Conservation (phyloP, 257 asterid species). For the Misopates orontium region DNA sequence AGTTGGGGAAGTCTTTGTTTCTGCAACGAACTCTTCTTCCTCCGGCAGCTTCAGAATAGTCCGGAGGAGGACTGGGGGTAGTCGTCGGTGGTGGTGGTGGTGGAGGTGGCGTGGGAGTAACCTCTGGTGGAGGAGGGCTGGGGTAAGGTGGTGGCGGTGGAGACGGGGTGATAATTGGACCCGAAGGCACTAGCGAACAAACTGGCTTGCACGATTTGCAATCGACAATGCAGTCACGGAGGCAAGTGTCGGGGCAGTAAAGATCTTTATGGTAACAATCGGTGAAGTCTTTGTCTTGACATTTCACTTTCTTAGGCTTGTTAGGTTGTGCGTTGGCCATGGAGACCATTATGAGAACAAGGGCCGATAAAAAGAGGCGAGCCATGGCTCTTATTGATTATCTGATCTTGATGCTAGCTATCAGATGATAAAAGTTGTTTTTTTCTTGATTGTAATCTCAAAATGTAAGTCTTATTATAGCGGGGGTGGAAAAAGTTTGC, state of each 20-base stretch:
- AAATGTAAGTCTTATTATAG: constrained; percentile 31
- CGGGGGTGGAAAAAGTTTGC: neutral
- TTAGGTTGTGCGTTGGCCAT: constrained; percentile 38
- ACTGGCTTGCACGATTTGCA: constrained; percentile 50
- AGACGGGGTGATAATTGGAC: constrained; percentile 17
- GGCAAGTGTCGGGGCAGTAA: constrained; percentile 54
- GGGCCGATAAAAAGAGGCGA: constrained; percentile 32
- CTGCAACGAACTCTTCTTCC: constrained; percentile 53
- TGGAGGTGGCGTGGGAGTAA: constrained; percentile 26
- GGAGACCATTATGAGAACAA: constrained; percentile 36
- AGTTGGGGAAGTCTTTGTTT: constrained; percentile 38
- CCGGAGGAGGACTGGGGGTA: constrained; percentile 14
- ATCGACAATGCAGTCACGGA: constrained; percentile 41
- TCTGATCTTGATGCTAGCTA: neutral
- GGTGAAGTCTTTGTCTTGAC: constrained; percentile 47
- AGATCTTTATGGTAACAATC: constrained; percentile 38
- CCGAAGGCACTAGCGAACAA: constrained; percentile 37
- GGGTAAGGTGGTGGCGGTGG: constrained; percentile 27
- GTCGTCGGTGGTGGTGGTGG: constrained; percentile 24
- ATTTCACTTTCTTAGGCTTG: constrained; percentile 47
- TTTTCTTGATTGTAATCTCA: neutral
- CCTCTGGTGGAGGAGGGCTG: constrained; percentile 28
- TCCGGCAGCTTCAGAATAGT: constrained; percentile 43
- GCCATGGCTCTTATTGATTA: constrained; percentile 25
- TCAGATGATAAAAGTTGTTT: neutral